Evolutionary conservation across 116 monocot genomes (phyloP).

Genomic region (Trichopus zeylanicus): DNA sequence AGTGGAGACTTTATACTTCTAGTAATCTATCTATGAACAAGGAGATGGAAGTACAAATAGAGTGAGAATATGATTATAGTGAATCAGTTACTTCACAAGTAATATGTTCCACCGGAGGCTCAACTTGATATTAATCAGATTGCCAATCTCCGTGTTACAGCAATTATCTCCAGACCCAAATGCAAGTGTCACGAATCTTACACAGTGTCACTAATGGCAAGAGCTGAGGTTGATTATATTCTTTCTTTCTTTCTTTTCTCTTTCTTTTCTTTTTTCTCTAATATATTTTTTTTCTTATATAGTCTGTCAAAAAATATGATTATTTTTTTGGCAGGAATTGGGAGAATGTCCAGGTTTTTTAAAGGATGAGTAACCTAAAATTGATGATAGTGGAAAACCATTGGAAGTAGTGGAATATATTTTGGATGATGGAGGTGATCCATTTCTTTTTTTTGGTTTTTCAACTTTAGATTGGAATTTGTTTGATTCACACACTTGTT

Average conservation of each 20-base stretch:
- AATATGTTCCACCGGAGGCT: background rate
- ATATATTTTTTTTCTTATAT: conserved; percentile 1
- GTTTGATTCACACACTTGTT: no score
- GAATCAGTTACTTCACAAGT: background rate
- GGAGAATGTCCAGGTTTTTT: conserved; percentile 8
- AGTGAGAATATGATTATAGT: background rate
- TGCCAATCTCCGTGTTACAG: background rate
- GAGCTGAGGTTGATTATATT: conserved; percentile 15
- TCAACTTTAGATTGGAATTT: no score
- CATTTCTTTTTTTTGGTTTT: background rate
- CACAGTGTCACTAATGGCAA: conserved; percentile 36
- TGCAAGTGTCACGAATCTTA: conserved; percentile 31
- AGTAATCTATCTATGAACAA: background rate
- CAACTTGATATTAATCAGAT: background rate
- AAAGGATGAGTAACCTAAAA: conserved; percentile 18
- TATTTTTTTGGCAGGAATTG: conserved; percentile 15
- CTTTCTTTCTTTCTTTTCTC: no score
- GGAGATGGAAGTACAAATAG: background rate
- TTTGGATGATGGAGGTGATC: conserved; percentile 44
- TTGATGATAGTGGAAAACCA: conserved; percentile 35
- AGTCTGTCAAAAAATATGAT: conserved; percentile 7
- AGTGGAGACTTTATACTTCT: background rate
- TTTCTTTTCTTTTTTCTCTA: no score
- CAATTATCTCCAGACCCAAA: conserved; percentile 16
- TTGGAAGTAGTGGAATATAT: conserved; percentile 45